Evolutionary conservation across 129 eudicot genomes (phyloP).

Genomic region (Flaveria robusta): DNA sequence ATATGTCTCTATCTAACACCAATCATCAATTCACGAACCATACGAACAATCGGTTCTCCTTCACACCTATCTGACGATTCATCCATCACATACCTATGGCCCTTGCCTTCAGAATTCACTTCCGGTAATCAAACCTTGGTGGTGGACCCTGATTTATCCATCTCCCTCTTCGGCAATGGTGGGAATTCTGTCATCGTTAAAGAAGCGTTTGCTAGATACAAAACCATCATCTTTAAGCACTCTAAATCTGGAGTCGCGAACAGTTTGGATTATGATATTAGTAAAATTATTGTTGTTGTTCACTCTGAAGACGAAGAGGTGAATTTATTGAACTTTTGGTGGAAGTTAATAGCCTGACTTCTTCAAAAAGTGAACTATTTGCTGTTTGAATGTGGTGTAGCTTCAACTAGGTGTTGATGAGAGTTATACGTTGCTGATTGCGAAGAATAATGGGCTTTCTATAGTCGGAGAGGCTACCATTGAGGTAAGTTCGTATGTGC

Average conservation of each 20-base stretch:
- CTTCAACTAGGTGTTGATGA: conserved; percentile 90
- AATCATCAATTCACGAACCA: conserved; percentile 42
- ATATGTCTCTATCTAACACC: conserved; percentile 13
- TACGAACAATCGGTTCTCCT: conserved; percentile 9
- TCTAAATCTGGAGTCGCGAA: background rate
- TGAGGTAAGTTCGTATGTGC: conserved; percentile 48
- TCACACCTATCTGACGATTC: conserved; percentile 37
- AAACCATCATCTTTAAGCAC: conserved; percentile 58
- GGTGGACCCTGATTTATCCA: conserved; percentile 71
- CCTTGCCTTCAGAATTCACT: conserved; percentile 69
- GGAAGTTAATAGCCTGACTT: conserved; percentile 1
- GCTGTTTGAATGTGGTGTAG: conserved; percentile 41
- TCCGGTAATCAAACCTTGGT: conserved; percentile 64
- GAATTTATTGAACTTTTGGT: background rate
- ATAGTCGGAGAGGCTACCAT: conserved; percentile 63
- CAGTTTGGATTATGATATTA: conserved; percentile 45
- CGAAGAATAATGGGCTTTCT: conserved; percentile 51
- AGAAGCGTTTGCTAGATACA: conserved; percentile 74
- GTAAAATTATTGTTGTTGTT: conserved; percentile 49
- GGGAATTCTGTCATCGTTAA: conserved; percentile 45
- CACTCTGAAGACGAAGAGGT: conserved; percentile 66
- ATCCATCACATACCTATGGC: conserved; percentile 67
- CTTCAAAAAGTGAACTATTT: background rate
- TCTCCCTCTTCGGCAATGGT: conserved; percentile 44
- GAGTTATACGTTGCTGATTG: conserved; percentile 73